These are phyloP conservation scores for Parathielavia hyrcaniae DNA, from an alignment of 495 filamentous ascomycete genomes.

Conservation along the genomic window DNA sequence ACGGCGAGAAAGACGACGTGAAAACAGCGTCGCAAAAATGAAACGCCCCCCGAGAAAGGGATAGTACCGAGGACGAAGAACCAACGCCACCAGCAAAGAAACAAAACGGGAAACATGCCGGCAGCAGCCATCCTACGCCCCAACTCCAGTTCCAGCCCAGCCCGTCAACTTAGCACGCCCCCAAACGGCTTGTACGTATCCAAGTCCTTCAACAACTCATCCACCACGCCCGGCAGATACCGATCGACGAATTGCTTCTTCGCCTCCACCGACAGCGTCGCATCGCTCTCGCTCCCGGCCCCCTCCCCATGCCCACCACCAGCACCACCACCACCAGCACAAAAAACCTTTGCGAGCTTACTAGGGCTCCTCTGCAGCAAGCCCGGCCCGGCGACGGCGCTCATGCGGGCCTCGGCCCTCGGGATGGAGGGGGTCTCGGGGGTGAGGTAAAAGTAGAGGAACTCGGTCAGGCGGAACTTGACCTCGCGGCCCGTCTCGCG, in stretches of 20 bases:
- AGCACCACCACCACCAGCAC: constrained; percentile 26
- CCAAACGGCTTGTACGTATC: constrained; percentile 71
- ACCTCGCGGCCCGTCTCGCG: constrained; percentile 77
- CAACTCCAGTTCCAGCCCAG: too few relatives aligned
- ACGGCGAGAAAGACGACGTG: background rate
- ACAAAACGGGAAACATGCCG: too few relatives aligned
- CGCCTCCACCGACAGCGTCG: constrained; percentile 70
- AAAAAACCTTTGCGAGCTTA: constrained; percentile 55
- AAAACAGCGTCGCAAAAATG: constrained; percentile 11
- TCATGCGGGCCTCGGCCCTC: constrained; percentile 31
- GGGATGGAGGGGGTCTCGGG: constrained; percentile 66
- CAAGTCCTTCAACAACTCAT: constrained; percentile 84
- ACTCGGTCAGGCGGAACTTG: constrained; percentile 88
- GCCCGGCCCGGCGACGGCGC: constrained; percentile 30
- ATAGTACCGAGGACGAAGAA: background rate
- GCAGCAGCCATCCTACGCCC: background rate
- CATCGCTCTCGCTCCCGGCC: constrained; percentile 30
- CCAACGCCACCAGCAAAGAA: background rate
- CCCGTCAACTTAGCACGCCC: constrained; percentile 38
- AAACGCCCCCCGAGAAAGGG: background rate
- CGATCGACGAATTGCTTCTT: constrained; percentile 78
- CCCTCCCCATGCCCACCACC: constrained; percentile 28
- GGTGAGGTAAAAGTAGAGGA: constrained; percentile 97
- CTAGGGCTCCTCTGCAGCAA: constrained; percentile 64
- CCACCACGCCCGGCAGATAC: constrained; percentile 76